Conservation (phyloP, 208 protist genomes). For the Crithidia sp. region DNA sequence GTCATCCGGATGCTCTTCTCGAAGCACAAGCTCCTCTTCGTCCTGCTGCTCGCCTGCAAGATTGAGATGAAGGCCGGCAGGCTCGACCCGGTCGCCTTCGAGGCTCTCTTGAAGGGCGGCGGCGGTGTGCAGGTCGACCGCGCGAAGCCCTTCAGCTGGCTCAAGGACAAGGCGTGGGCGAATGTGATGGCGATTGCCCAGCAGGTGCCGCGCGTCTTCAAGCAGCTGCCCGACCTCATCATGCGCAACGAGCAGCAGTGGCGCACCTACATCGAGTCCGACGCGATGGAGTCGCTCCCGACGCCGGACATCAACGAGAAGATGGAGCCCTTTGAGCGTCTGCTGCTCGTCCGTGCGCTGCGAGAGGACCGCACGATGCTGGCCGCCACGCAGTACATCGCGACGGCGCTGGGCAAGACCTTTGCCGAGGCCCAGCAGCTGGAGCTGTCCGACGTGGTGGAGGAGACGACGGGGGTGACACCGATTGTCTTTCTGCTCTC, state of each 20-base stretch:
- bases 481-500: conserved; percentile 97
- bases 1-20: conserved; percentile 97
- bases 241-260: conserved; percentile 93
- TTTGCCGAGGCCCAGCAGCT: conserved; percentile 94
- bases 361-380: conserved; percentile 97
- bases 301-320: conserved; percentile 95
- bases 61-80: conserved; percentile 92
- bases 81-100: conserved; percentile 86
- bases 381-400: conserved; percentile 93
- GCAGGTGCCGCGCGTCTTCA: conserved; percentile 90
- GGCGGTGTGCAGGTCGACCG: conserved; percentile 92
- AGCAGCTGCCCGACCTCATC: conserved; percentile 95
- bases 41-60: conserved; percentile 97
- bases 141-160: conserved; percentile 94
- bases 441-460: conserved; percentile 88
- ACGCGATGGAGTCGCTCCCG: conserved; percentile 89
- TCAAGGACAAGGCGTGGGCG: conserved; percentile 97
- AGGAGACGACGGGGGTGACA: conserved; percentile 88
- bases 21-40: conserved; percentile 97
- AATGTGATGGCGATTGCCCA: conserved; percentile 92
- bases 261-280: conserved; percentile 95
- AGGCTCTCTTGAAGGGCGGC: conserved; percentile 95
- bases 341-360: conserved; percentile 95
- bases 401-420: conserved; percentile 88
- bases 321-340: conserved; percentile 92